Conservation (phyloP, 2,329 filamentous ascomycete genomes). For the Graphilbum ipis-grandicollis region DNA sequence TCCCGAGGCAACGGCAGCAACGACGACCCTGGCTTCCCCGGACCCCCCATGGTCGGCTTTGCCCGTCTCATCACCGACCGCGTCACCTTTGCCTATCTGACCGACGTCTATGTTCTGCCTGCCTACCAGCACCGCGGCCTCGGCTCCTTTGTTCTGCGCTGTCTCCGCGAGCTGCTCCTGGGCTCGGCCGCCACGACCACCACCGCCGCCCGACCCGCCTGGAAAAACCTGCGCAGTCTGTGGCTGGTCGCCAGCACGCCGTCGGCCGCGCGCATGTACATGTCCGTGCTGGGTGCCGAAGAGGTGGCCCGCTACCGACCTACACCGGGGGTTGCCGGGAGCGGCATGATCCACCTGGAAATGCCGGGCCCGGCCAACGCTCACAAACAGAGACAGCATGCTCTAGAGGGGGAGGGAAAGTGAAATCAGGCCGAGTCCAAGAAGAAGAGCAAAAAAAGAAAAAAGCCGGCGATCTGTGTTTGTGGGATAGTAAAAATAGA, state of each 20-base stretch:
- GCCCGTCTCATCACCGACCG: conserved; percentile 52
- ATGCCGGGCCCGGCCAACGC: conserved; percentile 17
- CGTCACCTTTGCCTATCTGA: conserved; percentile 50
- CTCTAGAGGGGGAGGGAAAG: too few relatives aligned
- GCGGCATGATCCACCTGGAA: conserved; percentile 17
- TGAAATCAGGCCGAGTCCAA: too few relatives aligned
- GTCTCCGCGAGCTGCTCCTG: conserved; percentile 34
- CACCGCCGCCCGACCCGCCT: conserved; percentile 10
- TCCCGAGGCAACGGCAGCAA: not conserved
- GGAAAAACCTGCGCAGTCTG: conserved; percentile 41
- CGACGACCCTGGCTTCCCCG: not conserved
- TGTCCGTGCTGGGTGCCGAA: conserved; percentile 26
- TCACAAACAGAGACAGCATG: too few relatives aligned
- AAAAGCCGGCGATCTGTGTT: too few relatives aligned
- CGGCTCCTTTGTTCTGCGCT: conserved; percentile 46
- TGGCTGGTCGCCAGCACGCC: conserved; percentile 31
- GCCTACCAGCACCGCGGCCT: conserved; percentile 44
- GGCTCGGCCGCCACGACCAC: conserved; percentile 1
- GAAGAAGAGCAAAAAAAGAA: too few relatives aligned
- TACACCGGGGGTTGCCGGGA: conserved; percentile 3
- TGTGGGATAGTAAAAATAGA: not conserved
- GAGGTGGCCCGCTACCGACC: conserved; percentile 6
- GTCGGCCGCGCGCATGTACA: conserved; percentile 24
- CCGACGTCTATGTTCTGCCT: conserved; percentile 48
- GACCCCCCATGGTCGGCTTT: conserved; percentile 29